A percentile compares a stretch with the other conserved stretches of the same genome.
phyloP scores from a whole-genome alignment of 1,284 basidiomycete genomes.

The Laetiporus sulphureus region DNA sequence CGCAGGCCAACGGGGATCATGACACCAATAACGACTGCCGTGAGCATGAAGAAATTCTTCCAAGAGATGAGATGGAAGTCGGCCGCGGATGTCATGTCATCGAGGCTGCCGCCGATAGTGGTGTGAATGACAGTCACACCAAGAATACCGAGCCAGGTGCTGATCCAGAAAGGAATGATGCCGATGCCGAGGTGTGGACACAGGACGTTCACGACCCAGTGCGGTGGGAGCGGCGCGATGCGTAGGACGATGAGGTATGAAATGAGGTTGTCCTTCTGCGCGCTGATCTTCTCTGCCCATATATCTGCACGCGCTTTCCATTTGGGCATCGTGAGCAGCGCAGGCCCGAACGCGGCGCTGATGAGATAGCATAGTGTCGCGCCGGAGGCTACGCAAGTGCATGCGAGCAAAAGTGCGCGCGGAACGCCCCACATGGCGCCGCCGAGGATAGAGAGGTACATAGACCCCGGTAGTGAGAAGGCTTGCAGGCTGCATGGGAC shows the following conservation, averaged over 20 bases:
- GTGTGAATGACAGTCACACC: slow-evolving; percentile 93
- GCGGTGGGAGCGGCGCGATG: slow-evolving; percentile 93
- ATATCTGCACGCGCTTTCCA: slow-evolving; percentile 78
- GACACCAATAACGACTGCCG: slow-evolving; percentile 83
- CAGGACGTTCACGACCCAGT: slow-evolving; percentile 94
- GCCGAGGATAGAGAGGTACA: slow-evolving; percentile 96
- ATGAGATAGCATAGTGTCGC: slow-evolving; percentile 92
- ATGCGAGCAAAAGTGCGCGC: slow-evolving; percentile 84
- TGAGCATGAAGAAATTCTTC: slow-evolving; percentile 78
- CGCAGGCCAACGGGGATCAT: slow-evolving; percentile 87
- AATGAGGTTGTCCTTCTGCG: slow-evolving; percentile 74
- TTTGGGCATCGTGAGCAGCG: slow-evolving; percentile 77
- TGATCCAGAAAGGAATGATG: slow-evolving; percentile 82
- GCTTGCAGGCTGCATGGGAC: slow-evolving; percentile 72
- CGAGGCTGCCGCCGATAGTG: slow-evolving; percentile 89
- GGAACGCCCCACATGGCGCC: slow-evolving; percentile 96
- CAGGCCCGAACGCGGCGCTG: slow-evolving; percentile 85
- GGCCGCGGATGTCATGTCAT: slow-evolving; percentile 89
- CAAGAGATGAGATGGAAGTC: slow-evolving; percentile 92
- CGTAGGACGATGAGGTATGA: slow-evolving; percentile 89
- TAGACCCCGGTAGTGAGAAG: slow-evolving; percentile 94
- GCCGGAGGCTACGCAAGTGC: slow-evolving; percentile 87
- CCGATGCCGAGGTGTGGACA: slow-evolving; percentile 92
- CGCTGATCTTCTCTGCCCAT: slow-evolving; percentile 71
- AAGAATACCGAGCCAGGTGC: slow-evolving; percentile 87